Percentiles rank a stretch among this genome's conserved stretches.
phyloP scores from a whole-genome alignment of 352 stramenopile species.

The Hyaloperonospora brassicae region DNA sequence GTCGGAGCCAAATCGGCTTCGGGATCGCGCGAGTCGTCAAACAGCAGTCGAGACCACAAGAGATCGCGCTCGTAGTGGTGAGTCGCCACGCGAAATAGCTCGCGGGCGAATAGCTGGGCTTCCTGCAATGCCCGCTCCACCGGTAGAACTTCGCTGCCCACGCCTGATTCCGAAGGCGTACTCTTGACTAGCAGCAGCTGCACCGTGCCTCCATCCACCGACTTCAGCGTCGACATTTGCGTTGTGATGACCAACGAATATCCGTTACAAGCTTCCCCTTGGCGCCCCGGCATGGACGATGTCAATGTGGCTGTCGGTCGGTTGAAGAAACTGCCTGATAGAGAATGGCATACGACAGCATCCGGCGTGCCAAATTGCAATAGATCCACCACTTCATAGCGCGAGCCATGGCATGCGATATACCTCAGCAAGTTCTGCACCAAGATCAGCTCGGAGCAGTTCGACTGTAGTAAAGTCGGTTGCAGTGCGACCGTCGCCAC shows the following conservation, averaged over 20 bases:
- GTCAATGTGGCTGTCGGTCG: slow-evolving; percentile 29
- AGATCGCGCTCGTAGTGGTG: slow-evolving; percentile 83
- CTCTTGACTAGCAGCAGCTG: slow-evolving; percentile 65
- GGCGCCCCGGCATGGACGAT: slow-evolving; percentile 18
- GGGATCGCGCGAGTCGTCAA: slow-evolving; percentile 47
- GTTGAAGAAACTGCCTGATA: slow-evolving; percentile 74
- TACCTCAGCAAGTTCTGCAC: slow-evolving; percentile 78
- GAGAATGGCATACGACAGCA: slow-evolving; percentile 69
- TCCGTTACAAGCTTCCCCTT: slow-evolving; percentile 23
- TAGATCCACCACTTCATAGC: slow-evolving; percentile 77
- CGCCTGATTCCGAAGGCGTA: slow-evolving; percentile 26
- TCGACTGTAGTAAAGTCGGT: slow-evolving; percentile 53
- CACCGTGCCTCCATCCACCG: slow-evolving; percentile 53
- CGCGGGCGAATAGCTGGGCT: slow-evolving; percentile 64
- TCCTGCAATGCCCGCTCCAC: slow-evolving; percentile 64
- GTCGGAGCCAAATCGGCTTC: slow-evolving; percentile 45
- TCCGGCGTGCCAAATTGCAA: slow-evolving; percentile 82
- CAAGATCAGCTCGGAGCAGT: slow-evolving; percentile 60
- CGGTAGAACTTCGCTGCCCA: slow-evolving; percentile 44
- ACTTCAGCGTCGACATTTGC: slow-evolving; percentile 44
- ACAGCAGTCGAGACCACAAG: slow-evolving; percentile 77
- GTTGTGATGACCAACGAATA: slow-evolving; percentile 79
- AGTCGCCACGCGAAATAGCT: slow-evolving; percentile 69
- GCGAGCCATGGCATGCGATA: slow-evolving; percentile 71
- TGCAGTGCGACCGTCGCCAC: slow-evolving; percentile 50